These are phyloP conservation scores for Pilaira anomala DNA, from an alignment of 192 early-diverging fungal genomes.

Conservation along the genomic window DNA sequence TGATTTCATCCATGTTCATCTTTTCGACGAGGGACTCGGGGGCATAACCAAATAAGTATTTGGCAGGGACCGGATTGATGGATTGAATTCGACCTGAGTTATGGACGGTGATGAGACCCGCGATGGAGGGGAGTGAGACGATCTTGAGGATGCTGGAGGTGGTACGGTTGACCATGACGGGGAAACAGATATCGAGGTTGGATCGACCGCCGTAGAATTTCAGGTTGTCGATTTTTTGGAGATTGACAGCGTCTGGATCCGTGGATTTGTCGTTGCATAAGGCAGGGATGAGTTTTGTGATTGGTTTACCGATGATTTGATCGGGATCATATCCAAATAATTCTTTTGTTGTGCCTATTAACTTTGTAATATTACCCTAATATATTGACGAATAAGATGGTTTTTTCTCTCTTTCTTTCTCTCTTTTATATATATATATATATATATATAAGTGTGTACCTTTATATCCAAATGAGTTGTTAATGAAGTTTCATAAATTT, in stretches of 20 bases:
- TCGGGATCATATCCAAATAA: conserved; percentile 51
- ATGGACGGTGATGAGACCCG: conserved; percentile 56
- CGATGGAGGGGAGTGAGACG: conserved; percentile 61
- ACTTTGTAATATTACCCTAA: conserved; percentile 48
- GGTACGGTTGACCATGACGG: conserved; percentile 46
- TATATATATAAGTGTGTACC: conserved; percentile 5
- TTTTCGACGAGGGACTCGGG: conserved; percentile 47
- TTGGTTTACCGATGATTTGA: conserved; percentile 43
- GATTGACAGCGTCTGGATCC: conserved; percentile 16
- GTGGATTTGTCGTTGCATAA: conserved; percentile 4
- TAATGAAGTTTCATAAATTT: conserved; percentile 48
- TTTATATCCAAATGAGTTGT: not conserved
- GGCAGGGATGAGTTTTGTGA: conserved; percentile 21
- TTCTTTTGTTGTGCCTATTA: conserved; percentile 45
- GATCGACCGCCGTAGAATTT: conserved; percentile 56
- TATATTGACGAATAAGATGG: no score
- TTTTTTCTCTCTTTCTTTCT: not conserved
- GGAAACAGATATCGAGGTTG: conserved; percentile 48
- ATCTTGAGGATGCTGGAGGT: conserved; percentile 35
- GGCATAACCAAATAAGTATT: conserved; percentile 60
- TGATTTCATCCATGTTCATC: conserved; percentile 47
- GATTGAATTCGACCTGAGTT: conserved; percentile 51
- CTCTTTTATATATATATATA: conserved; percentile 6
- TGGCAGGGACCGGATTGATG: conserved; percentile 56
- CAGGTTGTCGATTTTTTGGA: conserved; percentile 47